Evolutionary conservation across 192 early-diverging fungal species (phyloP).

Genomic region (Entophlyctis helioformis): DNA sequence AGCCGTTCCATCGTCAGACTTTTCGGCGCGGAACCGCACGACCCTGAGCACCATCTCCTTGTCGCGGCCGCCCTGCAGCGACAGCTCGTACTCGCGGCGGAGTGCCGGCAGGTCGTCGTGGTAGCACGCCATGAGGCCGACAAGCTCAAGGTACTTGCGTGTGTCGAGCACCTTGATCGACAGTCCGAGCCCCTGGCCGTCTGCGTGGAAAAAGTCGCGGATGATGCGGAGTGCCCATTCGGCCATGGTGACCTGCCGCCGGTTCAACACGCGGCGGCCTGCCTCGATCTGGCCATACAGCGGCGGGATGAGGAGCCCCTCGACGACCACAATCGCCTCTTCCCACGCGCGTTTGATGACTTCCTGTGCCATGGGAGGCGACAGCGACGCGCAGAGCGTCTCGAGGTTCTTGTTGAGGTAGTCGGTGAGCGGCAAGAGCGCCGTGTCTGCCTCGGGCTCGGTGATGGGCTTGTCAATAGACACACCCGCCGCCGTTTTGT

Average conservation of each 20-base stretch:
- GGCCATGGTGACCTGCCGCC: constrained; percentile 28
- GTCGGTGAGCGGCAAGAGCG: constrained; percentile 32
- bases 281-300: constrained; percentile 39
- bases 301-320: constrained; percentile 26
- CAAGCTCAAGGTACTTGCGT: constrained; percentile 22
- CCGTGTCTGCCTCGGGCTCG: constrained; percentile 23
- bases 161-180: constrained; percentile 25
- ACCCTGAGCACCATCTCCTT: constrained; percentile 27
- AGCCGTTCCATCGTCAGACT: constrained; percentile 8
- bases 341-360: constrained; percentile 46
- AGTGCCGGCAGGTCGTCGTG: constrained; percentile 20
- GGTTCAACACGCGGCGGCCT: constrained; percentile 28
- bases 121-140: constrained; percentile 19
- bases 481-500: constrained; percentile 21
- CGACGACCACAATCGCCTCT: constrained; percentile 26
- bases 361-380: constrained; percentile 38
- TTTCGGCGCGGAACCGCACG: constrained; percentile 27
- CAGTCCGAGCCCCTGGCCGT: constrained; percentile 30
- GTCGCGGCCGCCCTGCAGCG: constrained; percentile 19
- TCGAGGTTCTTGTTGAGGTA: constrained; percentile 44
- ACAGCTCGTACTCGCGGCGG: constrained; percentile 31
- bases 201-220: constrained; percentile 39
- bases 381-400: constrained; percentile 28
- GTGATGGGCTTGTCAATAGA: constrained; percentile 18
- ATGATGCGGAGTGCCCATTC: constrained; percentile 21